phyloP scores from a whole-genome alignment of 805 yeast genomes.

The Candida odintsovae region DNA sequence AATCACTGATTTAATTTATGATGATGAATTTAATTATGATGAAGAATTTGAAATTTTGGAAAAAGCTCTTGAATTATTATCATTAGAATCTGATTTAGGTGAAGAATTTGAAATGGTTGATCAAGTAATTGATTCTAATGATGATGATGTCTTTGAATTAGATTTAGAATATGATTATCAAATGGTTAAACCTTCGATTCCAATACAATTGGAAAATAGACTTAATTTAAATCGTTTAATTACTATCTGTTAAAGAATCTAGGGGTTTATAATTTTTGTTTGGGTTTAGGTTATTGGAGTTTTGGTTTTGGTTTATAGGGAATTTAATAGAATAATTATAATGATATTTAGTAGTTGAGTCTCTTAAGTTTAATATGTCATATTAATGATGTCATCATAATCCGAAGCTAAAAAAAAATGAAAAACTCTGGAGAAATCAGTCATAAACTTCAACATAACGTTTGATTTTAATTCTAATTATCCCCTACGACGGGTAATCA shows the following conservation, averaged over 20 bases:
- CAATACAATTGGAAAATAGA: background rate
- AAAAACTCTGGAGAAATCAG: background rate
- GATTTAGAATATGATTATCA: background rate
- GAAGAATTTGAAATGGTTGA: background rate
- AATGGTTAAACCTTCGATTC: background rate
- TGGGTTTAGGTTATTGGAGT: too few relatives aligned
- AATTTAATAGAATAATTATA: background rate
- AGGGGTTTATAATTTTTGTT: background rate
- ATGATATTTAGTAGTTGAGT: too few relatives aligned
- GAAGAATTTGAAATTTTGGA: background rate
- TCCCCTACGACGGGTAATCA: too few relatives aligned
- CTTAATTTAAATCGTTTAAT: background rate
- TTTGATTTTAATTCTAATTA: too few relatives aligned
- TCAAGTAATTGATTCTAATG: too few relatives aligned
- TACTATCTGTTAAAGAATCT: background rate
- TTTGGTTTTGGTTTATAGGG: background rate
- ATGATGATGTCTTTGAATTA: background rate
- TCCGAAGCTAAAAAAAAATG: background rate
- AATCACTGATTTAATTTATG: background rate
- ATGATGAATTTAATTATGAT: background rate
- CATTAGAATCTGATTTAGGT: background rate
- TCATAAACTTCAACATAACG: too few relatives aligned
- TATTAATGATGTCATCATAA: background rate
- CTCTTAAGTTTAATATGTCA: too few relatives aligned
- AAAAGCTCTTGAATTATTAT: background rate